Conservation (phyloP, 768 basidiomycete genomes). For the Xerocomellus amylosporus region DNA sequence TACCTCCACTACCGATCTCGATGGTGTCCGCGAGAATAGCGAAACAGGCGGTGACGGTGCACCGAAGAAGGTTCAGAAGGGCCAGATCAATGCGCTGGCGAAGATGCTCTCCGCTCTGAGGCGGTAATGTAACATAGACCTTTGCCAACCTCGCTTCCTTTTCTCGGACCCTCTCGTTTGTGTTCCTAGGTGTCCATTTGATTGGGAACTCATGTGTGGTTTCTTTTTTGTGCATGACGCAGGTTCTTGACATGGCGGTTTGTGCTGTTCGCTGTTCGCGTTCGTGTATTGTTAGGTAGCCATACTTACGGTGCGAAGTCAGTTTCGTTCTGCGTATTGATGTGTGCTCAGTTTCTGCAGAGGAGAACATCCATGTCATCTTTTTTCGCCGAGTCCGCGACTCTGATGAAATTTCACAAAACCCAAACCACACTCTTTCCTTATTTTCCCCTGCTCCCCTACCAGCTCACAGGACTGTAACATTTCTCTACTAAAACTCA, state of each 20-base stretch:
- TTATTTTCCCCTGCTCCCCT: slow-evolving; percentile 15
- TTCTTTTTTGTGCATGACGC: slow-evolving; percentile 22
- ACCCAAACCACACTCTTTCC: slow-evolving; percentile 24
- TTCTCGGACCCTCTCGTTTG: background rate
- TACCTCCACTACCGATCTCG: slow-evolving; percentile 73
- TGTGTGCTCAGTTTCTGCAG: slow-evolving; percentile 20
- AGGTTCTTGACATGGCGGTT: slow-evolving; percentile 31
- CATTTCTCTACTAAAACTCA: slow-evolving; percentile 19
- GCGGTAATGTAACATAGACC: slow-evolving; percentile 40
- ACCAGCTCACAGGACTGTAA: slow-evolving; percentile 30
- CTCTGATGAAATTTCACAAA: slow-evolving; percentile 23
- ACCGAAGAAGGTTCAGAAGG: slow-evolving; percentile 81
- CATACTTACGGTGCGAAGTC: slow-evolving; percentile 42
- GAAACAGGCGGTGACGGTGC: slow-evolving; percentile 37
- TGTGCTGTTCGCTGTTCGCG: slow-evolving; percentile 35
- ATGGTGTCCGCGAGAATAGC: slow-evolving; percentile 29
- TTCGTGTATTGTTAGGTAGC: slow-evolving; percentile 56
- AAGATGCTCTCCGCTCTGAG: slow-evolving; percentile 87
- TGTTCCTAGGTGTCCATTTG: slow-evolving; percentile 7
- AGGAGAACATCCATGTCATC: slow-evolving; percentile 11
- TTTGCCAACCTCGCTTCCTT: slow-evolving; percentile 5
- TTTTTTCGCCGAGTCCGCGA: slow-evolving; percentile 23
- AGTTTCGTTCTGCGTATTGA: slow-evolving; percentile 21
- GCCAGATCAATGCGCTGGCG: slow-evolving; percentile 84
- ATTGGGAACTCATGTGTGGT: slow-evolving; percentile 21